Evolutionary conservation across 2,329 filamentous ascomycete species (phyloP), one percentile per base, ranked within the genome.

Genomic region (Exophiala oligosperma): DNA sequence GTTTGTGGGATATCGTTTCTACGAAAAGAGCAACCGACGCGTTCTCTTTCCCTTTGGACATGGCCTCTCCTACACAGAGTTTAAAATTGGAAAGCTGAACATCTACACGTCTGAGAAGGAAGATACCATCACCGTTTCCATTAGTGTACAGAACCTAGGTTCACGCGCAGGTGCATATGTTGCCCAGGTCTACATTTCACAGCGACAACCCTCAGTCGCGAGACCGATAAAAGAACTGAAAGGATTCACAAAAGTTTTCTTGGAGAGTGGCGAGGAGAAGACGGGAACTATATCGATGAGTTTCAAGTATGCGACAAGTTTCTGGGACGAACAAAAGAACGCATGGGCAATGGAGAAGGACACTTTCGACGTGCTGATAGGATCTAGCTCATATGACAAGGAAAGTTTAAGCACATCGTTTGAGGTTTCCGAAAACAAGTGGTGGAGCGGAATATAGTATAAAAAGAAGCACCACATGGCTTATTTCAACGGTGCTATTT

Each of bases 1-100:
- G 50, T 92, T 90, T 70, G 79, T 93, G 28, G 90, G 90, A 3
- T 93, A 94, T 74, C 81, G 89, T 17, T 91, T 85, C 76, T 93
- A 91, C 71, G 90, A 93, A 68, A 86, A 82, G 65, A 79, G 81
- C 12, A 78, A 85, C 29, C 77, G 84, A 2, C 77, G 79, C 0
- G 82, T 86, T 0, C 79, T 88, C 28, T 93, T 92, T 73, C 81
- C 87, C 57, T 94, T 94, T 70, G 90, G 90, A 7, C 86, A 91
- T 68, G 90, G 90, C 1, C 78, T 94, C 1, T 89, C 86, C 9
- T 93, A 92, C 73, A 92, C 89, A 0, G 83, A 76, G 0, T 93
- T 93, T 70, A 26, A 21, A 17, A 49, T 57, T 24, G 9, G 14
- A 9, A 44, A 46, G 4, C n/a, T 47, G 12, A 5, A n/a, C 26